Percentiles rank a stretch among this genome's conserved stretches.
Conservation (phyloP, 768 basidiomycete species). For the Russula ochroleuca region DNA sequence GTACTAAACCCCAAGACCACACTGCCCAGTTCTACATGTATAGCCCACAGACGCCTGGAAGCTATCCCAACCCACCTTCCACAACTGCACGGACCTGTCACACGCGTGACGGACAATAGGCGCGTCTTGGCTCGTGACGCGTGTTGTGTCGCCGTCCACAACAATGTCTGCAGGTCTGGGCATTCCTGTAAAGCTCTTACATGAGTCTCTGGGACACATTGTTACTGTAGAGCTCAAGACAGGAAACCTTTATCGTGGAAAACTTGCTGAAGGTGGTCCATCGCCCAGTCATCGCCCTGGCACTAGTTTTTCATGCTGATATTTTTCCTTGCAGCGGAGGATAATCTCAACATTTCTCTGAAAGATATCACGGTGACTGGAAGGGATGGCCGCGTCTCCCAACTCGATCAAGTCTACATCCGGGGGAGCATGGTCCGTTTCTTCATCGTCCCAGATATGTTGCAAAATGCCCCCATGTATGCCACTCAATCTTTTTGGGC, state of each 20-base stretch:
- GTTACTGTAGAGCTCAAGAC: constrained; percentile 99
- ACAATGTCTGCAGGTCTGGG: constrained; percentile 61
- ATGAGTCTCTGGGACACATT: constrained; percentile 93
- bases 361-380: constrained; percentile 97
- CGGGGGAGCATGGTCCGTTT: constrained; percentile 97
- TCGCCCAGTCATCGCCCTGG: constrained; percentile 15
- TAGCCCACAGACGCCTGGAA: neutral
- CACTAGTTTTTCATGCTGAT: constrained; percentile 11
- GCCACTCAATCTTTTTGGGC: constrained; percentile 34
- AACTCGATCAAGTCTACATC: constrained; percentile 98
- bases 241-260: constrained; percentile 94
- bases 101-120: neutral
- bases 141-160: neutral
- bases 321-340: constrained; percentile 68
- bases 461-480: constrained; percentile 98
- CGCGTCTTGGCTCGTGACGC: neutral
- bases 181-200: constrained; percentile 93
- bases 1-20: neutral
- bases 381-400: constrained; percentile 96
- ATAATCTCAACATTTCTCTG: constrained; percentile 94
- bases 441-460: constrained; percentile 99
- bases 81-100: too few relatives aligned
- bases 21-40: neutral
- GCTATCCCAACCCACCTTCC: neutral
- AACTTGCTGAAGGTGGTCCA: constrained; percentile 85